phyloP scores from a whole-genome alignment of 169 alveolate species.

The Theileria equi region DNA sequence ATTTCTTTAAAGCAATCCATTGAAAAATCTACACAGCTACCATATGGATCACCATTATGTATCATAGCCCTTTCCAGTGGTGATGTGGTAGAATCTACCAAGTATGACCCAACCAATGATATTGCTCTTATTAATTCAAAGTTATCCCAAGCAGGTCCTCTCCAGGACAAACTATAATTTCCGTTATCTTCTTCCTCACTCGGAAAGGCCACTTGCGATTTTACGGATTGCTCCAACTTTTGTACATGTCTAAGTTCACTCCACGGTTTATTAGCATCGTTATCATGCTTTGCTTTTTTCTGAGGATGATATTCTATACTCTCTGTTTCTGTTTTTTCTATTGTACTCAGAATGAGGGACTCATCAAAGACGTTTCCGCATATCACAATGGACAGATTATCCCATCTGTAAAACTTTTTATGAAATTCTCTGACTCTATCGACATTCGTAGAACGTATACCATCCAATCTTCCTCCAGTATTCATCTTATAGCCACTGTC shows the following conservation, averaged over 20 bases:
- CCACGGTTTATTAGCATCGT: conserved; percentile 46
- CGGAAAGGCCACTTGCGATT: conserved; percentile 59
- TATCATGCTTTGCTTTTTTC: neutral
- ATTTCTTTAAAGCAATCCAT: conserved; percentile 55
- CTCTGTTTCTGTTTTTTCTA: conserved; percentile 1
- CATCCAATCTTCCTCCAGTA: conserved; percentile 70
- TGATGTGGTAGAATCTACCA: conserved; percentile 63
- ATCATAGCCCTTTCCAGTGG: conserved; percentile 66
- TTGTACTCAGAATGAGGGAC: conserved; percentile 16
- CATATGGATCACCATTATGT: conserved; percentile 64
- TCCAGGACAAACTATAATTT: conserved; percentile 64
- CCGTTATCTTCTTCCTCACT: conserved; percentile 71
- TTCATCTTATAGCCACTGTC: conserved; percentile 60
- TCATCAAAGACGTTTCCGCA: conserved; percentile 63
- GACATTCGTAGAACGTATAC: conserved; percentile 60
- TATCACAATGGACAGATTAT: conserved; percentile 63
- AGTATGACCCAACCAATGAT: conserved; percentile 65
- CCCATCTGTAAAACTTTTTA: conserved; percentile 58
- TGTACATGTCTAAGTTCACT: conserved; percentile 43
- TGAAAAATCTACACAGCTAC: conserved; percentile 64
- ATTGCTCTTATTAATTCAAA: conserved; percentile 56
- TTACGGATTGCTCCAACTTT: conserved; percentile 17
- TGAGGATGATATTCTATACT: neutral
- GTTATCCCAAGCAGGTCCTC: conserved; percentile 70
- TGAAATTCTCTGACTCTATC: conserved; percentile 64